Base-by-base conservation (phyloP, 371 early-diverging fungal species). In the Apophysomyces variabilis region DNA sequence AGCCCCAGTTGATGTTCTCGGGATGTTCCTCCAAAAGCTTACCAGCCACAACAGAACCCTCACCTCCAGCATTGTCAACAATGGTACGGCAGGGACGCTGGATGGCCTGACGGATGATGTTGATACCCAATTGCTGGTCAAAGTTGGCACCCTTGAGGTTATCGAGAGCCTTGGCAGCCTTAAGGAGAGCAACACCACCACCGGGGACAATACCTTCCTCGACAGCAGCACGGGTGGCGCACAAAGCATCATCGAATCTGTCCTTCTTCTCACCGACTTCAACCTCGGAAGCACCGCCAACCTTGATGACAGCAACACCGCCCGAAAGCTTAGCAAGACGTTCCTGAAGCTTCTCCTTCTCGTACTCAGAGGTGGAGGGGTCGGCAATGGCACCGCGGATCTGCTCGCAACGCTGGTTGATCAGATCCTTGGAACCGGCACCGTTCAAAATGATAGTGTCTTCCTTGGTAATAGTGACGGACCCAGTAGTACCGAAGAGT, bases 181-280 rank as follows among this genome's bases (percentile, higher is more conserved):
- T 98, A 64, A 98, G 86, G 65, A 98, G 85, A 16, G 99, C 98
- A 54, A 93, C 90, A 71, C 98, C 99, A 77, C 99, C 99, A 67
- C 99, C 99, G 32, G 98, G 98, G 32, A 98, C 93, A 75, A 98
- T 96, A 73, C 99, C 99, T 81, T 96, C 96, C 82, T 98, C 99
- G 70, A 98, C 98, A 60, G 99, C 99, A 46, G 98, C 98, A 71
- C 98, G 95, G 38, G 99, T 98, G 64, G 99, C 99, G 76, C 96
- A 96, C 66, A 98, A 85, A 12, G 99, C 96, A 84, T 98, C 99
- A 66, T 95, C 98, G 74, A 96, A 96, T 60, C 78, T 65, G 84
- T 98, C 99, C 92, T 98, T 98, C 95, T 97, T 98, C 84, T 98
- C 99, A 66, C 98, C 97, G 50, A 98, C 99, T 80, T 98, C 99